Conservation (phyloP, 2,329 filamentous ascomycete genomes). For the Ophiosphaerella narmari region DNA sequence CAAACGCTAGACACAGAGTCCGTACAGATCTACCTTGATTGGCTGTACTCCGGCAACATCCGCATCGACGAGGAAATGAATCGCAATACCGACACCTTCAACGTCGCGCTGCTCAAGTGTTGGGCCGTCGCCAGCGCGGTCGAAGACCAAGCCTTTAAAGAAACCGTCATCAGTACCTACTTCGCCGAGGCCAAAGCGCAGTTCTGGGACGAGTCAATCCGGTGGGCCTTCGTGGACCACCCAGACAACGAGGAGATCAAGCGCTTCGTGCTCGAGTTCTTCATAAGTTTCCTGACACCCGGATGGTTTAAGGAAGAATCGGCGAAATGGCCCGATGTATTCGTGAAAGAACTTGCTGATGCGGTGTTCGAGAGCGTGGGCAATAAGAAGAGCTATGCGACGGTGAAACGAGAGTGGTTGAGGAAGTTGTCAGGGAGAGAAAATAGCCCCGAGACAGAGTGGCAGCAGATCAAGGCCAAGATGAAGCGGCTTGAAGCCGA, state of each 20-base stretch:
- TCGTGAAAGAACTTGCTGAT: conserved; percentile 3
- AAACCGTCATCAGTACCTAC: neutral
- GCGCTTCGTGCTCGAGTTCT: conserved; percentile 1
- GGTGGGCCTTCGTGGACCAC: conserved; percentile 1
- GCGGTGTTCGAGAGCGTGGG: neutral
- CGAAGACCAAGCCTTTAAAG: conserved; percentile 1
- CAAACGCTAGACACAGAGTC: conserved; percentile 1
- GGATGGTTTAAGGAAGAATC: conserved; percentile 5
- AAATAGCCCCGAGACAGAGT: neutral
- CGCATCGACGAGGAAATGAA: neutral
- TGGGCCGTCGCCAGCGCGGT: conserved; percentile 5
- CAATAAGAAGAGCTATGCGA: neutral
- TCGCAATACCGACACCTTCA: neutral
- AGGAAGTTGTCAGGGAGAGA: neutral
- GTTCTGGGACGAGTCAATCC: neutral
- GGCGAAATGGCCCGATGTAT: conserved; percentile 2
- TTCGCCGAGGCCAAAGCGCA: neutral
- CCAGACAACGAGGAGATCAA: neutral
- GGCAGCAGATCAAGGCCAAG: neutral
- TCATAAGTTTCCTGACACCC: neutral
- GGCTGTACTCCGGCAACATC: conserved; percentile 12
- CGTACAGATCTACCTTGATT: conserved; percentile 19
- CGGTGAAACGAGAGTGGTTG: neutral
- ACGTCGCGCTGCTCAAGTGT: conserved; percentile 2
- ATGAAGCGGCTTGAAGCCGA: neutral